Percentiles rank a stretch among this genome's conserved stretches.
Evolutionary conservation across 2,329 filamentous ascomycete genomes (phyloP).

Genomic region (Bisporella sp.): DNA sequence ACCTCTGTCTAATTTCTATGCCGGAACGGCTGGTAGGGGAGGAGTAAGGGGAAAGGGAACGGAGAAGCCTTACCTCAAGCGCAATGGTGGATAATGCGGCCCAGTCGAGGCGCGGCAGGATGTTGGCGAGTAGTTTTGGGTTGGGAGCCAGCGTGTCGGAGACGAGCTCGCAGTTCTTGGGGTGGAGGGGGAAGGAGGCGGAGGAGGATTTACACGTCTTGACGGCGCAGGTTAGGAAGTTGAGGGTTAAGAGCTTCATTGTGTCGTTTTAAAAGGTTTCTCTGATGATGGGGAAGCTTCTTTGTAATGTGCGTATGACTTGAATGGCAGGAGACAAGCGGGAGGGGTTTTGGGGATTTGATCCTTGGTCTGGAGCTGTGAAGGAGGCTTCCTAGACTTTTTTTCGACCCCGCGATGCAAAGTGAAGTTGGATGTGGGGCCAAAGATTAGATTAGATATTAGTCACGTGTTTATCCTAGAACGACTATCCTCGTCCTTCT

Average conservation of each 20-base stretch:
- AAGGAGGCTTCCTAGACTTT: too few relatives aligned
- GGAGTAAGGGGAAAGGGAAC: neutral
- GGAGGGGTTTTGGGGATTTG: too few relatives aligned
- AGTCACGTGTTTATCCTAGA: neutral
- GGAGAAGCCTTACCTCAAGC: slow-evolving; percentile 53
- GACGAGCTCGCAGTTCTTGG: slow-evolving; percentile 84
- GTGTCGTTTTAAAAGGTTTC: neutral
- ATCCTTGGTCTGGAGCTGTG: too few relatives aligned
- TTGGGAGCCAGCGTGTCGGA: slow-evolving; percentile 78
- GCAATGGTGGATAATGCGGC: slow-evolving; percentile 67
- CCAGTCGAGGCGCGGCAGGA: slow-evolving; percentile 88
- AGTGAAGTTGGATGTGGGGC: neutral
- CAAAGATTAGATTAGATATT: slow-evolving; percentile 10
- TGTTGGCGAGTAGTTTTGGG: slow-evolving; percentile 71
- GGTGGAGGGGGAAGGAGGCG: slow-evolving; percentile 82
- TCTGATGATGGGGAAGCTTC: slow-evolving; percentile 4
- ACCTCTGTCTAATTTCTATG: slow-evolving; percentile 6
- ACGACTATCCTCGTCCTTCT: too few relatives aligned
- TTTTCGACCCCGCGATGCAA: too few relatives aligned
- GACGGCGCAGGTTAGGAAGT: slow-evolving; percentile 93
- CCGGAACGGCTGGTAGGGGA: neutral
- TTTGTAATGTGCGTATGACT: neutral
- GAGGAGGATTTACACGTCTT: slow-evolving; percentile 85
- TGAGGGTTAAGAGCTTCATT: slow-evolving; percentile 95
- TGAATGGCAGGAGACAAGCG: too few relatives aligned